Evolutionary conservation across 345 rosid species (phyloP), one percentile per base, ranked within the genome.

Genomic region (Streptanthus diversifolius): DNA sequence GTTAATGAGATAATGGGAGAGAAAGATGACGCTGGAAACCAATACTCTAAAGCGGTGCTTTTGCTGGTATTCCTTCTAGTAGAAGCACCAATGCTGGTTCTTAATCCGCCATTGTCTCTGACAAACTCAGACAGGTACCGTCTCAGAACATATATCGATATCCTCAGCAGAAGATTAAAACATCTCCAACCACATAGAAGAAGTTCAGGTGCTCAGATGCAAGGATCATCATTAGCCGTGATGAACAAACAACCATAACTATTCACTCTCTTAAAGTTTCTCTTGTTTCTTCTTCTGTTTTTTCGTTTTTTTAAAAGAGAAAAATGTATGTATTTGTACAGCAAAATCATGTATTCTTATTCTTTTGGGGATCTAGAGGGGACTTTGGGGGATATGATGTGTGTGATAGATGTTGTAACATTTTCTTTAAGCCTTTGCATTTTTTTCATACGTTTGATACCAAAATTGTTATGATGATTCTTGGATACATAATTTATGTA

Each of bases 61-160:
- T 80, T 95, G 80, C 70, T 95, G 55, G 78, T 82, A 49, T 91
- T 95, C 76, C 96, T 95, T 70, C 70, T 90, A 60, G 89, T 88
- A 55, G 99, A 95, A 80, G 99, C 99, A 41, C 95, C 97, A 6
- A 86, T 90, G 8, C 92, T 91, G 61, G 82, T 85, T 68, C 83
- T 95, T 36, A 95, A 88, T 70, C 99, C 98, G 14, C 92, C 96
- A 1, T 82, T 95, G 71, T 91, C 93, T 19, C 93, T 95, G 65
- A 92, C 99, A 71, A 90, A 87, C 82, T 86, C 92, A 7, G 92
- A 86, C 61, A 84, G 89, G 55, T 80, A 78, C 54, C 83, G 96
- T 62, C 95, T 95, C 12, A 79, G 82, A 14, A 81, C 60, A 10
- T 95, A 91, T 77, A 90, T 95, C 12, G 88, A 85, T 57, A 68